Evolutionary conservation across 306 rosid species (phyloP).

Genomic region (Oxytropis ochrocephala): DNA sequence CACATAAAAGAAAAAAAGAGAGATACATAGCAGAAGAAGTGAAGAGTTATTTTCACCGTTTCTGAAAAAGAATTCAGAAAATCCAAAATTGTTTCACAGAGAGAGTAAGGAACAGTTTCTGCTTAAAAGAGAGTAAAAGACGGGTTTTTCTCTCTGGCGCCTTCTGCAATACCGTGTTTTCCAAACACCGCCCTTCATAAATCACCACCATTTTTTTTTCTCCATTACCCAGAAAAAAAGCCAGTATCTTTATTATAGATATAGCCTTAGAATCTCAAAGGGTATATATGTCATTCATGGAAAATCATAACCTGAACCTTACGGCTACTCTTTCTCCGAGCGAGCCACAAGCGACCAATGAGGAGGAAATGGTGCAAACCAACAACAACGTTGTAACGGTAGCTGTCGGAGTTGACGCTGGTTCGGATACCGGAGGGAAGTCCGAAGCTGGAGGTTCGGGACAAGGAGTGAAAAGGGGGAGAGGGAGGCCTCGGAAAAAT

Average conservation of each 20-base stretch:
- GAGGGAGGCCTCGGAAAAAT: conserved; percentile 50
- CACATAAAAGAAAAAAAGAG: not conserved
- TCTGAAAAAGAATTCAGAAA: conserved; percentile 11
- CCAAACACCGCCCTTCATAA: not conserved
- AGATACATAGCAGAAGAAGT: not conserved
- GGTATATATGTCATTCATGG: conserved; percentile 22
- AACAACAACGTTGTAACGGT: not conserved
- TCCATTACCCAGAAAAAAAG: not conserved
- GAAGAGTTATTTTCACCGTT: conserved; percentile 7
- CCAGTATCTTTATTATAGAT: not conserved
- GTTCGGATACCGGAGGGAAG: not conserved
- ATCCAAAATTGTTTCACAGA: not conserved
- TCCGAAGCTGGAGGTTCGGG: not conserved
- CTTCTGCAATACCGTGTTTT: not conserved
- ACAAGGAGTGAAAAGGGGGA: conserved; percentile 19
- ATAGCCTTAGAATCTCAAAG: not conserved
- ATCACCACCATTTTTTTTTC: not conserved
- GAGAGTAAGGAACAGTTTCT: not conserved
- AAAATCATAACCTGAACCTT: not conserved
- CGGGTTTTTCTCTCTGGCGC: not conserved
- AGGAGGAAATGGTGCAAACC: not conserved
- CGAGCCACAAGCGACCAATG: not conserved
- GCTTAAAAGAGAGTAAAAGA: not conserved
- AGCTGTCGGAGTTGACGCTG: not conserved
- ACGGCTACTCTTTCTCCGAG: not conserved